Base-by-base conservation (phyloP, 495 filamentous ascomycete species). In the Penicillium verhagenii region DNA sequence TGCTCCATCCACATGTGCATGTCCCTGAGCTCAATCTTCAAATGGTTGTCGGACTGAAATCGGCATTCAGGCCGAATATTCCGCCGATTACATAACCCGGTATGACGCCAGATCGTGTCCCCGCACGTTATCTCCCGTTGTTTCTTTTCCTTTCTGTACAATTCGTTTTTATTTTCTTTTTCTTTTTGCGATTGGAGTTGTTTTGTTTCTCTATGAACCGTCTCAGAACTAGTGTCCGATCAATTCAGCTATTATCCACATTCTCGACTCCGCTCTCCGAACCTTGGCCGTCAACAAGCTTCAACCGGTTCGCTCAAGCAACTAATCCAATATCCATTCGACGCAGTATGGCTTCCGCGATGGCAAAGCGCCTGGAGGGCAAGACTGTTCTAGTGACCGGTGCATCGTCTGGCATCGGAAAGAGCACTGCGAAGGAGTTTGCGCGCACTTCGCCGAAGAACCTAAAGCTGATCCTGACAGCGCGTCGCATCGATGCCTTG, bases 301-400 rank as follows among this genome's bases (percentile, higher is more conserved):
- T 58, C 24, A 61, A 46, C 46, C 62, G 59, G 19, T 57, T 71
- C 44, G 42, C 44, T 43, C 47, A 51, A 37, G 40, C 60, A 1
- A n/a, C 66, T 38, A 58, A 72, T 20, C 57, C 64, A n/a, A 38
- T 51, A 38, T 60, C 52, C 14, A 23, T 67, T 39, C 65, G 58
- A 66, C 75, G 75, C 61, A 72, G 70, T 43, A 96, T 96, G 92
- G 79, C 90, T 19, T 77, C 86, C 35, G 86, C 91, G 64, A 87
- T 89, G 78, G 80, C 82, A 54, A 86, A 89, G 72, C 92, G 94
- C 76, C 88, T 98, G 39, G 82, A 88, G 57, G 92, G 92, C 82
- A 98, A 97, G 75, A 97, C 92, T 1, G 82, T 98, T 38, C 70
- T 97, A 31, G 82, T 98, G 50, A 98, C 94, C 0, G 94, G 94